Conservation (phyloP, 73 alveolate genomes). For the Tetrahymena thermophila region DNA sequence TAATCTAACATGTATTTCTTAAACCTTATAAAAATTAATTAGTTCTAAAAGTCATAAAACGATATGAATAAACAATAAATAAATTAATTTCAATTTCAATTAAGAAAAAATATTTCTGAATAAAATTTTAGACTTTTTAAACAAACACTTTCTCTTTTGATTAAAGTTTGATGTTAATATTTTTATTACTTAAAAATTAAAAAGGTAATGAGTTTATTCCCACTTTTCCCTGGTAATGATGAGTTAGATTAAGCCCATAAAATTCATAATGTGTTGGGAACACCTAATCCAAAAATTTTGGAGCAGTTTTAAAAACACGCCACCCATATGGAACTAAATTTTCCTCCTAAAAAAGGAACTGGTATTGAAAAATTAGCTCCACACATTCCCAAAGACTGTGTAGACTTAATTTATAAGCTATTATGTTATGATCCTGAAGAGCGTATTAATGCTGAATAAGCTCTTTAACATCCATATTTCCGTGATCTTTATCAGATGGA, state of each 20-base stretch:
- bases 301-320: conserved; percentile 65
- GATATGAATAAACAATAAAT: too few species aligned
- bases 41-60: too few species aligned
- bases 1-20: too few species aligned
- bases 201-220: conserved; percentile 67
- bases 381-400: conserved; percentile 50
- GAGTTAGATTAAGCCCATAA: conserved; percentile 92
- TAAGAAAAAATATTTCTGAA: too few species aligned
- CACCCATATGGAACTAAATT: conserved; percentile 83
- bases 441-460: conserved; percentile 37
- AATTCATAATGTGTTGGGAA: conserved; percentile 93
- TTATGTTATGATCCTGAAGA: conserved; percentile 41
- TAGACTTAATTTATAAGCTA: conserved; percentile 42
- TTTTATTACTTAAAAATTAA: not conserved
- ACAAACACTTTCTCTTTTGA: not conserved
- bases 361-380: conserved; percentile 73
- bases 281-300: conserved; percentile 78
- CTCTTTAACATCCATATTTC: conserved; percentile 34
- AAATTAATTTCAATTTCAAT: too few species aligned
- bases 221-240: conserved; percentile 95
- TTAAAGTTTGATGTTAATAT: not conserved
- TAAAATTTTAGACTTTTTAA: too few species aligned
- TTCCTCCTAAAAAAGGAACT: conserved; percentile 78
- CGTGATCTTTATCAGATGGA: conserved; percentile 22
- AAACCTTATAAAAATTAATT: too few species aligned